Percentiles rank a stretch among this genome's conserved stretches.
These are phyloP conservation scores for Pichia manshurica DNA, from an alignment of 805 yeast genomes.

Conservation along the genomic window DNA sequence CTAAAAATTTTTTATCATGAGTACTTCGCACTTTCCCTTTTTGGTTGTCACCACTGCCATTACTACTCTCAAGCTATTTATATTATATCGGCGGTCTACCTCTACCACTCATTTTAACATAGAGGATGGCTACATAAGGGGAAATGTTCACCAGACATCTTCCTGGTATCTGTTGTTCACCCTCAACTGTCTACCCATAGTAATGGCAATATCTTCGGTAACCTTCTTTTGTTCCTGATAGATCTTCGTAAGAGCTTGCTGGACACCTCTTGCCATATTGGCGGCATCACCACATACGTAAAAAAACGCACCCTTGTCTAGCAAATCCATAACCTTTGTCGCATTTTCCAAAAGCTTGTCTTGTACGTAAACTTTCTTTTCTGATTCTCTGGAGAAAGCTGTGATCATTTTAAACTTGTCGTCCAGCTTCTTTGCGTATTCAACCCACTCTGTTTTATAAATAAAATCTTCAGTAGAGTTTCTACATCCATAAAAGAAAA, in stretches of 20 bases:
- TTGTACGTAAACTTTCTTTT: slow-evolving; percentile 77
- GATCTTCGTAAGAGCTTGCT: slow-evolving; percentile 57
- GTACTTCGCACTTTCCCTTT: not conserved
- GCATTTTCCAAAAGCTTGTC: slow-evolving; percentile 56
- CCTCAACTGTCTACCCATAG: slow-evolving; percentile 70
- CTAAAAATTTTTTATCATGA: not conserved
- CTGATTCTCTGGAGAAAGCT: slow-evolving; percentile 79
- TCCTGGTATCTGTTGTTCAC: slow-evolving; percentile 89
- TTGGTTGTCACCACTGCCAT: no score
- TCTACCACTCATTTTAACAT: no score
- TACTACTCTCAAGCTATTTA: no score
- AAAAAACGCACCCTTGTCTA: slow-evolving; percentile 70
- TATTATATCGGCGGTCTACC: no score
- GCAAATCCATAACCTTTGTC: slow-evolving; percentile 48
- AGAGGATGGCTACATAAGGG: no score
- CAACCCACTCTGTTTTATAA: slow-evolving; percentile 86
- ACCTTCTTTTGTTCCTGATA: slow-evolving; percentile 59
- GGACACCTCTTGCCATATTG: slow-evolving; percentile 93
- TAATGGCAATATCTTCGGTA: slow-evolving; percentile 63
- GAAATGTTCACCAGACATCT: slow-evolving; percentile 74
- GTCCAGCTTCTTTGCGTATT: slow-evolving; percentile 56
- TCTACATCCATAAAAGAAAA: slow-evolving; percentile 87
- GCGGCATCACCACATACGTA: slow-evolving; percentile 98
- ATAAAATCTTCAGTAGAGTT: slow-evolving; percentile 71
- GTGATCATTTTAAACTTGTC: slow-evolving; percentile 63